A percentile compares a stretch with the other conserved stretches of the same genome.
These are phyloP conservation scores for Olyra latifolia DNA, from an alignment of 176 grass and related monocot genomes.

Conservation along the genomic window DNA sequence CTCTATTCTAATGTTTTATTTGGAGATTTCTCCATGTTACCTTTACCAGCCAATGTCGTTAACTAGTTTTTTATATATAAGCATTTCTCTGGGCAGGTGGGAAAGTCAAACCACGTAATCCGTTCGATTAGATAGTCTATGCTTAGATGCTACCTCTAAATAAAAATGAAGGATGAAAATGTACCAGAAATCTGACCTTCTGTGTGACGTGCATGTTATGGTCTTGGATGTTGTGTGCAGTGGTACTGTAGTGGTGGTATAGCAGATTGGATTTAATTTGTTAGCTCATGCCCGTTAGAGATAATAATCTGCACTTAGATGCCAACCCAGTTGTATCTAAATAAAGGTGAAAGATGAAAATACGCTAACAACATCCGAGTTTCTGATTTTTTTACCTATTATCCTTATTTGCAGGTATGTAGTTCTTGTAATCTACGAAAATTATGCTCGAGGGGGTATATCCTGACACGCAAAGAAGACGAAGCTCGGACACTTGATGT, in stretches of 20 bases:
- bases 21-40: not conserved
- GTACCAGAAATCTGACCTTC: not conserved
- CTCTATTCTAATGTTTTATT: not conserved
- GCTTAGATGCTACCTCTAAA: not conserved
- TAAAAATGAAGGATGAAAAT: not conserved
- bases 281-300: too few species aligned
- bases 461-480: conserved; percentile 92
- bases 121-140: not conserved
- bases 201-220: not conserved
- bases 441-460: conserved; percentile 79
- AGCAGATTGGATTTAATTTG: not conserved
- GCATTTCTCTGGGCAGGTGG: not conserved
- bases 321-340: not conserved
- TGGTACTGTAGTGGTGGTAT: not conserved
- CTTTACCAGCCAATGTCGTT: not conserved
- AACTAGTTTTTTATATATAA: not conserved
- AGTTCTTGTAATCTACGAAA: conserved; percentile 83
- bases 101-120: not conserved
- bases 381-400: conserved; percentile 32
- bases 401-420: conserved; percentile 70
- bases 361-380: not conserved
- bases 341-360: not conserved
- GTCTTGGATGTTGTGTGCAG: not conserved
- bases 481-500: conserved; percentile 93
- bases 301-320: not conserved